Evolutionary conservation across 371 early-diverging fungal species (phyloP).

Genomic region (Gilbertella persicaria): DNA sequence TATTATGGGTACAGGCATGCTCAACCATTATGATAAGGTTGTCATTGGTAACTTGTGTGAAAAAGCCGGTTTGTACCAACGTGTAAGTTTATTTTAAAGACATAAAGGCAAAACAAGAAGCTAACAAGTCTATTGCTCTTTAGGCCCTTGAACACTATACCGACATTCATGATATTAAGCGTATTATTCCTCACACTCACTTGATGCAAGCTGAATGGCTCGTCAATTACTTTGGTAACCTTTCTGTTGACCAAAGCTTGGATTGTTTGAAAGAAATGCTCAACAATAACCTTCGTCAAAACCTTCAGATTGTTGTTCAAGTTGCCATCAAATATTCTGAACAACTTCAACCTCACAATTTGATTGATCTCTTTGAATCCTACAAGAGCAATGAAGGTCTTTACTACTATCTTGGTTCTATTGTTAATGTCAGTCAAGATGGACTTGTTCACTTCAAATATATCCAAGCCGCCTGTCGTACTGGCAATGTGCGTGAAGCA

Average conservation of each 20-base stretch:
- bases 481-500: constrained; percentile 95
- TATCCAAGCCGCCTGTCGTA: constrained; percentile 93
- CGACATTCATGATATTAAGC: constrained; percentile 94
- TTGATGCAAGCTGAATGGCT: constrained; percentile 86
- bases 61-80: constrained; percentile 94
- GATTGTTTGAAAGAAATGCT: constrained; percentile 93
- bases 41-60: constrained; percentile 93
- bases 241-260: constrained; percentile 92
- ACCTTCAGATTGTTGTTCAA: constrained; percentile 94
- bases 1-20: constrained; percentile 93
- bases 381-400: constrained; percentile 93
- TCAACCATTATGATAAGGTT: constrained; percentile 92
- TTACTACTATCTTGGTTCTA: constrained; percentile 92
- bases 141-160: constrained; percentile 95
- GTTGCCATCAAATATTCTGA: constrained; percentile 96
- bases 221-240: constrained; percentile 88
- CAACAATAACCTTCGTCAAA: constrained; percentile 85
- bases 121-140: background rate
- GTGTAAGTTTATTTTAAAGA: constrained; percentile 75
- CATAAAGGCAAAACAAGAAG: background rate
- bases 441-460: constrained; percentile 97
- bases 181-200: constrained; percentile 91
- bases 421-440: constrained; percentile 94
- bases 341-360: constrained; percentile 81
- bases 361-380: constrained; percentile 90